These are phyloP conservation scores for Ustilago crameri DNA, from an alignment of 1,284 basidiomycete genomes.

Conservation along the genomic window DNA sequence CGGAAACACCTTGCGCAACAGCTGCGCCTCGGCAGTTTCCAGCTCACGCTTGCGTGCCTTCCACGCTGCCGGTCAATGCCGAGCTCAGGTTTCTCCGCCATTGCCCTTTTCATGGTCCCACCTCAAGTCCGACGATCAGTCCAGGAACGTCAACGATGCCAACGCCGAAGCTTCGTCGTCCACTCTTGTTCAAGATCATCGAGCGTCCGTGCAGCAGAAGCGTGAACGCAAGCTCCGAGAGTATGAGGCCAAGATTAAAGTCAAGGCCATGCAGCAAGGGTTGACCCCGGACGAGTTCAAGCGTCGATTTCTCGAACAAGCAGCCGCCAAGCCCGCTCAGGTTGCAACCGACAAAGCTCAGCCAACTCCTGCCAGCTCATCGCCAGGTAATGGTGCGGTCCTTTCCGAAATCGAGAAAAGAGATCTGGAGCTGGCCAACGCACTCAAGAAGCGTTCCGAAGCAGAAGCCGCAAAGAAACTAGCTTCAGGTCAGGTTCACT, in stretches of 20 bases:
- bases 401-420: constrained; percentile 42
- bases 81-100: constrained; percentile 33
- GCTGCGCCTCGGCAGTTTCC: constrained; percentile 9
- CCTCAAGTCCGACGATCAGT: constrained; percentile 26
- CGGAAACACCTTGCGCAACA: constrained; percentile 1
- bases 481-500: constrained; percentile 32
- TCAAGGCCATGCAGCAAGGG: constrained; percentile 60
- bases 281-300: constrained; percentile 50
- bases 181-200: constrained; percentile 14
- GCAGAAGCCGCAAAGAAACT: constrained; percentile 49
- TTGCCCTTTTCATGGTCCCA: constrained; percentile 42
- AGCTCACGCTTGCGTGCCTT: constrained; percentile 15
- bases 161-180: not conserved
- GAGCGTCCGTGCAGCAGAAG: constrained; percentile 36
- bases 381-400: not conserved
- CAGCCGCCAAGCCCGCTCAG: constrained; percentile 11
- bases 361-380: not conserved
- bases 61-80: constrained; percentile 14
- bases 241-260: constrained; percentile 58
- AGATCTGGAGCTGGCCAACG: constrained; percentile 42
- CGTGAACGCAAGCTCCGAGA: constrained; percentile 56
- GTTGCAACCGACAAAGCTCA: not conserved
- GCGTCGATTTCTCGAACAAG: constrained; percentile 23
- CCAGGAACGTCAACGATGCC: constrained; percentile 3
- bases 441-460: constrained; percentile 35